Percentiles rank a stretch among this genome's conserved stretches.
Evolutionary conservation across 805 yeast genomes (phyloP).

Genomic region (Clavispora santaluciae): DNA sequence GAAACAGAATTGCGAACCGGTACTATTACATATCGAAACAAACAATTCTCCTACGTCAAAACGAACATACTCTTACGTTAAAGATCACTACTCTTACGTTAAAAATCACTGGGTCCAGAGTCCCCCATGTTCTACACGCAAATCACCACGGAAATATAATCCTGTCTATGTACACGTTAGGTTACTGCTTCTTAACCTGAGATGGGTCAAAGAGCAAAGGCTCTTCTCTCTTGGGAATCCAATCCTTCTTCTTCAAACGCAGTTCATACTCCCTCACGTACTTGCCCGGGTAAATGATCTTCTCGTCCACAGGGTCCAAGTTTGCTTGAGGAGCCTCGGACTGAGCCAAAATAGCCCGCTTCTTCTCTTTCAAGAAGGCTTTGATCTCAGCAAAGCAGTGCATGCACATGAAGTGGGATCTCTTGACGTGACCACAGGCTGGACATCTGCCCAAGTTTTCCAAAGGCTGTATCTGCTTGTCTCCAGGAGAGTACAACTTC

Average conservation of each 20-base stretch:
- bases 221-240: constrained; percentile 41
- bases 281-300: constrained; percentile 72
- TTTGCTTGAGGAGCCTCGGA: constrained; percentile 36
- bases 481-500: constrained; percentile 76
- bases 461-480: constrained; percentile 72
- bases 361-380: constrained; percentile 59
- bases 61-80: no score
- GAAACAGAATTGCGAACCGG: no score
- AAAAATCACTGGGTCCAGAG: no score
- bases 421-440: constrained; percentile 87
- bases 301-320: constrained; percentile 57
- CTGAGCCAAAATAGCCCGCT: constrained; percentile 23
- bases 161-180: constrained; percentile 5
- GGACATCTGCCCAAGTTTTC: constrained; percentile 86
- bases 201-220: constrained; percentile 31
- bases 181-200: constrained; percentile 20
- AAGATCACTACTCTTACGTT: no score
- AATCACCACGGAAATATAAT: neutral
- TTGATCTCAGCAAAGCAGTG: constrained; percentile 82
- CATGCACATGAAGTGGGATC: constrained; percentile 90
- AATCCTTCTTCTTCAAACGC: constrained; percentile 35
- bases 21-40: no score
- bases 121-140: no score
- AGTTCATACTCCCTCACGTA: constrained; percentile 33
- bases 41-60: no score